phyloP scores from a whole-genome alignment of 257 asterid species.

The Parsonsia alboflavescens region DNA sequence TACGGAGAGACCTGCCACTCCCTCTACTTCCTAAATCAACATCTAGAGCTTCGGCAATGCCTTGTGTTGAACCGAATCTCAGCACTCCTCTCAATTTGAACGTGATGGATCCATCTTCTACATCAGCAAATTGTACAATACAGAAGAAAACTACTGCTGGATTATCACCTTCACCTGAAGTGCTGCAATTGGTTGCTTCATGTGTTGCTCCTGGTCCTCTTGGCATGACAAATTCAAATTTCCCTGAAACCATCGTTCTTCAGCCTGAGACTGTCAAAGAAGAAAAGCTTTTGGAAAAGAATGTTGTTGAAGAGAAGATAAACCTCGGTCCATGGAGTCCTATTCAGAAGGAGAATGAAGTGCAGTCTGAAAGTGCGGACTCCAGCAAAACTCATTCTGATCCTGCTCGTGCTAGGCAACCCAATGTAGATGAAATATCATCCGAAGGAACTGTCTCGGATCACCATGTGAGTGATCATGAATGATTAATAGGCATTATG shows the following conservation, averaged over 20 bases:
- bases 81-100: constrained; percentile 13
- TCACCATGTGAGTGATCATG: constrained; percentile 32
- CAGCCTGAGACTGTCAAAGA: constrained; percentile 22
- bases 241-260: constrained; percentile 16
- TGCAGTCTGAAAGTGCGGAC: constrained; percentile 36
- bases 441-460: constrained; percentile 67
- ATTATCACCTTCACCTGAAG: constrained; percentile 42
- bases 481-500: constrained; percentile 30
- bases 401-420: constrained; percentile 18
- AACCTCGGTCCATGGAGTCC: constrained; percentile 19
- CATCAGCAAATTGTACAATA: constrained; percentile 24
- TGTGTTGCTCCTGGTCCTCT: constrained; percentile 33
- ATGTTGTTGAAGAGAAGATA: constrained; percentile 18
- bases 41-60: constrained; percentile 18
- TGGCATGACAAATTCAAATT: constrained; percentile 7
- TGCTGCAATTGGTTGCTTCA: constrained; percentile 32
- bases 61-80: constrained; percentile 27
- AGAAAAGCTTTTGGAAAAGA: constrained; percentile 25
- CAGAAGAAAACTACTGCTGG: constrained; percentile 21
- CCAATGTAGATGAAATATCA: constrained; percentile 39
- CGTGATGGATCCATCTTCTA: constrained; percentile 27
- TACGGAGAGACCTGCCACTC: constrained; percentile 20
- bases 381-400: constrained; percentile 46
- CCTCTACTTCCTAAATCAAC: constrained; percentile 27
- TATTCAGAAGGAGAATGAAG: constrained; percentile 21